phyloP scores from a whole-genome alignment of 2,329 filamentous ascomycete genomes.

The Parafenestella ontariensis region DNA sequence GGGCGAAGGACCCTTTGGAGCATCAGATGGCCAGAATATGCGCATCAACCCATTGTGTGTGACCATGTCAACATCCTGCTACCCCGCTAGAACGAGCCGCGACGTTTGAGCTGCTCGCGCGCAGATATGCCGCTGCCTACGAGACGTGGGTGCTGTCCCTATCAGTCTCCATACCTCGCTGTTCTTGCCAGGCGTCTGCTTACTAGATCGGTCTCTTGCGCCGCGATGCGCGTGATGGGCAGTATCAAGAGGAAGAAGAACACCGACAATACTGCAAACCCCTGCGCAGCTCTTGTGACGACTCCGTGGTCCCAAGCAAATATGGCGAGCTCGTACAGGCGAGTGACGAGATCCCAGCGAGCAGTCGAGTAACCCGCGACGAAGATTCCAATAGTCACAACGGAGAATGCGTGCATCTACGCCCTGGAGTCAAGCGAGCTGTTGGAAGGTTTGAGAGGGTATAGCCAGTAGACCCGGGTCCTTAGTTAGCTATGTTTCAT shows the following conservation, averaged over 20 bases:
- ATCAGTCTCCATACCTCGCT: conserved; percentile 14
- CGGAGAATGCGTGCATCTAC: conserved; percentile 96
- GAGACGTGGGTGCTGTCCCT: conserved; percentile 77
- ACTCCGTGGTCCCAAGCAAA: conserved; percentile 99
- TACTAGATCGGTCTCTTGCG: conserved; percentile 81
- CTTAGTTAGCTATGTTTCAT: neutral
- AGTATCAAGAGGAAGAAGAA: conserved; percentile 86
- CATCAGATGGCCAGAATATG: conserved; percentile 97
- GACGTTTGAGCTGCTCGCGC: conserved; percentile 89
- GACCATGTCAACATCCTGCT: conserved; percentile 68
- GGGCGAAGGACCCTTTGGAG: conserved; percentile 72
- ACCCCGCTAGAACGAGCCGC: conserved; percentile 83
- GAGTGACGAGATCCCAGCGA: conserved; percentile 96
- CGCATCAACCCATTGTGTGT: conserved; percentile 86
- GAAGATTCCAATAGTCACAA: conserved; percentile 96
- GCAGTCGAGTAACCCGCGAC: conserved; percentile 99
- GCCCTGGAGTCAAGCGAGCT: conserved; percentile 30
- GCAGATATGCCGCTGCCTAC: conserved; percentile 85
- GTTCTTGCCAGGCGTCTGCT: conserved; percentile 42
- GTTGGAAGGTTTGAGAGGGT: neutral
- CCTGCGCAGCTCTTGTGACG: conserved; percentile 84
- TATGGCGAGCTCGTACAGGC: conserved; percentile 93
- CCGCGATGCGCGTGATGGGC: conserved; percentile 82
- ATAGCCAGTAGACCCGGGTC: conserved; percentile 3
- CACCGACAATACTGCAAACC: conserved; percentile 80